phyloP scores from a whole-genome alignment of 73 alveolate species.

The Symbiodinium pilosum region DNA sequence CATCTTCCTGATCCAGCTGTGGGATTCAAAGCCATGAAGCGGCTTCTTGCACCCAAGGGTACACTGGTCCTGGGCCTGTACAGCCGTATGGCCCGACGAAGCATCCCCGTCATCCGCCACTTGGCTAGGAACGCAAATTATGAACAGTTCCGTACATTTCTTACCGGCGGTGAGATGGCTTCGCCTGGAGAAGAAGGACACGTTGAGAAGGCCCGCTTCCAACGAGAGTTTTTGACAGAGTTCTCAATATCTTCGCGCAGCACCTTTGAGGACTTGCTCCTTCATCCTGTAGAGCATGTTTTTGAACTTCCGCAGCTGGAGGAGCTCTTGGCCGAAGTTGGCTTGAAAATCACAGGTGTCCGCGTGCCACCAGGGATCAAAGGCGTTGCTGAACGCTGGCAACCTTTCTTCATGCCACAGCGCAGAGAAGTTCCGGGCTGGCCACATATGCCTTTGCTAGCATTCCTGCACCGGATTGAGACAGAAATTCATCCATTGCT shows the following conservation, averaged over 20 bases:
- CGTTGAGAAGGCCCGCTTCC: not conserved
- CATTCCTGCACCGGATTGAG: slow-evolving; percentile 67
- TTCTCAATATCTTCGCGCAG: slow-evolving; percentile 78
- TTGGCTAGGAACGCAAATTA: slow-evolving; percentile 5
- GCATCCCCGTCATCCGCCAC: slow-evolving; percentile 68
- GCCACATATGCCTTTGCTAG: slow-evolving; percentile 81
- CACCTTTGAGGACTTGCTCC: slow-evolving; percentile 61
- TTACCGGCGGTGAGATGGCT: not conserved
- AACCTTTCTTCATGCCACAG: slow-evolving; percentile 6
- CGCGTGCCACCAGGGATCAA: slow-evolving; percentile 41
- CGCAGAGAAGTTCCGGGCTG: slow-evolving; percentile 35
- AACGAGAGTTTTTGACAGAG: slow-evolving; percentile 32
- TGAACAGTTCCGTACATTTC: not conserved
- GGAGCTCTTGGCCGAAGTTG: not conserved
- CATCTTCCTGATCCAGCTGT: slow-evolving; percentile 68
- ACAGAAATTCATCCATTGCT: slow-evolving; percentile 65
- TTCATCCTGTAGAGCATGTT: slow-evolving; percentile 72
- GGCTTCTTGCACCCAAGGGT: slow-evolving; percentile 38
- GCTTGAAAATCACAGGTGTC: slow-evolving; percentile 28
- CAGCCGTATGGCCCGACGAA: slow-evolving; percentile 88
- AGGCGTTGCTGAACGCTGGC: slow-evolving; percentile 34
- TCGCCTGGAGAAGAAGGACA: not conserved
- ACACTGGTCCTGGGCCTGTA: slow-evolving; percentile 49
- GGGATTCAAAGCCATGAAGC: slow-evolving; percentile 25
- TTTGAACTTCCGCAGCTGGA: slow-evolving; percentile 69